These are phyloP conservation scores for Ceratocystis lukuohia DNA, from an alignment of 2,329 filamentous ascomycete species.

Conservation along the genomic window DNA sequence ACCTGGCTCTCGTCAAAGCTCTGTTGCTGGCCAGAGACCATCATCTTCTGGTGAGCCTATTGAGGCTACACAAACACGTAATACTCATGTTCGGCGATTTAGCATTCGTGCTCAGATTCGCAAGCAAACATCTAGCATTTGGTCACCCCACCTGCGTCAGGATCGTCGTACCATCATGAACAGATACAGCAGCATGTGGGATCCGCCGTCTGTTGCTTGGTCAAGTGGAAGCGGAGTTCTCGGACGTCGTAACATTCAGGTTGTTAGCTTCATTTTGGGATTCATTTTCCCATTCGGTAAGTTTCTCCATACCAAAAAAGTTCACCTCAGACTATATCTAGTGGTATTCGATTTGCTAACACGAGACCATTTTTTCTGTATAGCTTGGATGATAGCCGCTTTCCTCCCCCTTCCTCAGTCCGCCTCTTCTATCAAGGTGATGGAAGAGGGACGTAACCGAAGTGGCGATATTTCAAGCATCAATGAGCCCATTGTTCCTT, in stretches of 20 bases:
- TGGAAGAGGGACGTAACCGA: conserved; percentile 32
- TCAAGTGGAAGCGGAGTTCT: conserved; percentile 46
- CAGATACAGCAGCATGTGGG: conserved; percentile 42
- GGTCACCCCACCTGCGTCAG: conserved; percentile 58
- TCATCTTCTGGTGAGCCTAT: conserved; percentile 19
- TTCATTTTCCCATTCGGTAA: conserved; percentile 64
- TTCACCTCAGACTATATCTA: conserved; percentile 7
- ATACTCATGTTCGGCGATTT: conserved; percentile 9
- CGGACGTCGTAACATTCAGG: conserved; percentile 58
- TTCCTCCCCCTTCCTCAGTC: conserved; percentile 56
- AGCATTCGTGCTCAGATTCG: conserved; percentile 19
- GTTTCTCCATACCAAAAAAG: conserved; percentile 23
- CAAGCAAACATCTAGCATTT: conserved; percentile 48
- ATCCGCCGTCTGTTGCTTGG: conserved; percentile 57
- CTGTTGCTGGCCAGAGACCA: conserved; percentile 35
- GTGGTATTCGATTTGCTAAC: conserved; percentile 22
- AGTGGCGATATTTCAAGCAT: conserved; percentile 8
- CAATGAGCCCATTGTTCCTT: conserved; percentile 9
- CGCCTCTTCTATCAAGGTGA: conserved; percentile 37
- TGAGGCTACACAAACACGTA: neutral
- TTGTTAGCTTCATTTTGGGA: conserved; percentile 60
- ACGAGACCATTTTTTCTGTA: conserved; percentile 10
- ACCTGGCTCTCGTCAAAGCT: conserved; percentile 33
- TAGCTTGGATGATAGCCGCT: conserved; percentile 69
- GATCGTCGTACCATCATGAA: conserved; percentile 42